Evolutionary conservation across 805 yeast genomes (phyloP), one percentile per base, ranked within the genome.

Genomic region (Clavispora carvajalis): DNA sequence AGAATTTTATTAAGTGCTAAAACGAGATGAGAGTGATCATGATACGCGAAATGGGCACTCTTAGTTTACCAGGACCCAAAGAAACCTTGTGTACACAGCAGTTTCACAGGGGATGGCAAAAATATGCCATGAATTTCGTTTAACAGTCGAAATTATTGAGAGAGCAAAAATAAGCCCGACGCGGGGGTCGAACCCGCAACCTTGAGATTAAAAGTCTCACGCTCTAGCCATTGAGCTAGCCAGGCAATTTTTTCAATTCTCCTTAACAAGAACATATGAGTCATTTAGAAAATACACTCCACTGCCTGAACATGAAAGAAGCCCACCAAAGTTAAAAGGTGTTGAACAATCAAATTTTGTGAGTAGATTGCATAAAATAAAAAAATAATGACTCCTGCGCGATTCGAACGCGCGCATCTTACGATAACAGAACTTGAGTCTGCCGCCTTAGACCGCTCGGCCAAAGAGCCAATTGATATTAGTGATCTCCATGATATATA

Each of bases 211-310:
- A 54, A 54, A 54, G 58, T 54, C 58, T 44, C 49, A 53, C 58
- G 57, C 59, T 54, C 58, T 54, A 54, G 58, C 57, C 59, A 54
- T 54, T 53, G 59, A 54, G 59, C 57, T 49, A 55, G 60, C 60
- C 55, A 54, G 62, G 60, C 60, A 23, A 37, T 33, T 38, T 39
- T n/a, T 13, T 17, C n/a, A 4, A 8, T 15, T 16, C 16, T 28
- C 17, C 11, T 16, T 7, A 4, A 16, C 3, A 25, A 25, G 7
- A 3, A 3, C 16, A 25, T 12, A 25, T 25, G n/a, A n/a, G n/a
- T n/a, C n/a, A n/a, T n/a, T n/a, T n/a, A n/a, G n/a, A n/a, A n/a
- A n/a, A n/a, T n/a, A n/a, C n/a, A n/a, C n/a, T n/a, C n/a, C n/a
- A n/a, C n/a, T n/a, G n/a, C n/a, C n/a, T n/a, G n/a, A n/a, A n/a